A percentile compares a stretch with the other conserved stretches of the same genome.
Evolutionary conservation across 169 alveolate genomes (phyloP).

Genomic region (Plasmodium adleri): DNA sequence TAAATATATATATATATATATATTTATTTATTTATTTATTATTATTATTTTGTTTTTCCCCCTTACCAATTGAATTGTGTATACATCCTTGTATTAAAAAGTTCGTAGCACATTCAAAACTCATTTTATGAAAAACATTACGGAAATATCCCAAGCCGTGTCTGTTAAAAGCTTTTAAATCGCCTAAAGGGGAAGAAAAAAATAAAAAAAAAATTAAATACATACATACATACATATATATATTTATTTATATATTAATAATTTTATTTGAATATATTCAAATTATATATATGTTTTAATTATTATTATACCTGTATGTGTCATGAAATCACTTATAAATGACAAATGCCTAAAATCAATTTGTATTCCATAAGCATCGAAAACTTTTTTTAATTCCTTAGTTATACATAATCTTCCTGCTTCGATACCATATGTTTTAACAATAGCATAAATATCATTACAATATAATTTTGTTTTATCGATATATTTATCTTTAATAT

Average conservation of each 20-base stretch:
- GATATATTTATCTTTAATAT: conserved; percentile 85
- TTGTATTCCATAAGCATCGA: conserved; percentile 96
- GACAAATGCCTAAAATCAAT: conserved; percentile 97
- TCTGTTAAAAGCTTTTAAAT: conserved; percentile 51
- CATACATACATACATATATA: background rate
- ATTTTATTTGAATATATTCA: background rate
- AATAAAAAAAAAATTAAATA: background rate
- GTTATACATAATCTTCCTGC: conserved; percentile 97
- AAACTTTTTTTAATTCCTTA: conserved; percentile 95
- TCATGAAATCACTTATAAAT: conserved; percentile 97
- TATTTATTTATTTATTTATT: background rate
- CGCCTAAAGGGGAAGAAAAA: conserved; percentile 21
- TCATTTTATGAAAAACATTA: conserved; percentile 66
- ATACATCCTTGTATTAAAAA: conserved; percentile 62
- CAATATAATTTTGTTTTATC: conserved; percentile 92
- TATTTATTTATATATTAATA: background rate
- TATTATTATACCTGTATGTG: conserved; percentile 91
- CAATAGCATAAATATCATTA: conserved; percentile 95
- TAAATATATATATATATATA: background rate
- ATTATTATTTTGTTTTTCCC: background rate
- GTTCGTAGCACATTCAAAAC: conserved; percentile 66
- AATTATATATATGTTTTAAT: background rate
- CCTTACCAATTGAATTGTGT: conserved; percentile 65
- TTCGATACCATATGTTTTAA: conserved; percentile 97
- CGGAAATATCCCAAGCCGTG: conserved; percentile 40